phyloP scores from a whole-genome alignment of 1,284 basidiomycete species.

The Trametes pubescens region DNA sequence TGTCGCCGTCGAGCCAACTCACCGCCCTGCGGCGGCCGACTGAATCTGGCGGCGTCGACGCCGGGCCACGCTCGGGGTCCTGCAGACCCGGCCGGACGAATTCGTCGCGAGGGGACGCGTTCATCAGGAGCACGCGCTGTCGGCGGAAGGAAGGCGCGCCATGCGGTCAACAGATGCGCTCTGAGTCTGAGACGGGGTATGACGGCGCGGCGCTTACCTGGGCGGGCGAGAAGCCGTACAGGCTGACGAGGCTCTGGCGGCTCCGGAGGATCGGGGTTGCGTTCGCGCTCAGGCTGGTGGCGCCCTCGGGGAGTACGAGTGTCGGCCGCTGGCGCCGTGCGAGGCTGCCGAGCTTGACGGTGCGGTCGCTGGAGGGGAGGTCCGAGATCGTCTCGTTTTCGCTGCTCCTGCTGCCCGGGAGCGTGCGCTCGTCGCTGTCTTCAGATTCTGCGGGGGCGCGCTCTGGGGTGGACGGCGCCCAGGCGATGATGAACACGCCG shows the following conservation, averaged over 20 bases:
- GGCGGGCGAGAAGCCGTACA: slow-evolving; percentile 76
- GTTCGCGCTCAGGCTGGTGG: slow-evolving; percentile 45
- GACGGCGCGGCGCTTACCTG: slow-evolving; percentile 53
- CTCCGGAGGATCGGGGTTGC: slow-evolving; percentile 53
- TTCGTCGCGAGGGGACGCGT: slow-evolving; percentile 65
- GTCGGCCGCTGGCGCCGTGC: slow-evolving; percentile 51
- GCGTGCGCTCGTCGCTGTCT: slow-evolving; percentile 22
- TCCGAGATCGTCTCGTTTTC: slow-evolving; percentile 34
- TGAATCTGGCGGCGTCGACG: slow-evolving; percentile 42
- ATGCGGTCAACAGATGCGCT: background rate
- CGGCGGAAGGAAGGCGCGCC: slow-evolving; percentile 14
- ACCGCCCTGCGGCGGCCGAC: slow-evolving; percentile 50
- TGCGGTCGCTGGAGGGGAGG: slow-evolving; percentile 35
- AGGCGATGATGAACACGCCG: slow-evolving; percentile 87
- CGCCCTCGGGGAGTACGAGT: slow-evolving; percentile 54
- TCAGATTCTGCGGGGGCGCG: slow-evolving; percentile 35
- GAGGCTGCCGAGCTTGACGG: slow-evolving; percentile 40
- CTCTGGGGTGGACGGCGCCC: slow-evolving; percentile 49
- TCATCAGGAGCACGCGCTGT: slow-evolving; percentile 67
- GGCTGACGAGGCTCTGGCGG: slow-evolving; percentile 62
- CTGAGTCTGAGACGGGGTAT: background rate
- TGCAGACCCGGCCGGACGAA: slow-evolving; percentile 35
- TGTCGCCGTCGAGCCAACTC: slow-evolving; percentile 54
- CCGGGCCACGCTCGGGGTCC: slow-evolving; percentile 23
- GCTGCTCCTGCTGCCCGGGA: slow-evolving; percentile 26